Conservation (phyloP, 441 rosid genomes). For the Populus hybrid region DNA sequence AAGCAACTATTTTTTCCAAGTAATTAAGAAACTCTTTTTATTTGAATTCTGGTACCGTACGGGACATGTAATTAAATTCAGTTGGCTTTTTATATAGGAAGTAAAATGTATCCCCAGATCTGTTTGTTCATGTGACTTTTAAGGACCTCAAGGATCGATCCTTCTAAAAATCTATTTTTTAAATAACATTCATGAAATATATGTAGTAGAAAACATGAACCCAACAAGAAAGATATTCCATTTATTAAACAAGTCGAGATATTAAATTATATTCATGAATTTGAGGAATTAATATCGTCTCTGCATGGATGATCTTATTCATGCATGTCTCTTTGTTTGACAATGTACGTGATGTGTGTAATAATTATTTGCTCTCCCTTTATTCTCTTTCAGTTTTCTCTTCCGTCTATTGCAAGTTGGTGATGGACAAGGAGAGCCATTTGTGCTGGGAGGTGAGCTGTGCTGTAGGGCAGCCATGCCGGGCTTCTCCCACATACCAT, state of each 20-base stretch:
- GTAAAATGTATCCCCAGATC: not conserved
- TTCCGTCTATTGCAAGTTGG: not conserved
- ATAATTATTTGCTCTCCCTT: not conserved
- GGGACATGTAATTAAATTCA: not conserved
- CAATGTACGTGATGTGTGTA: not conserved
- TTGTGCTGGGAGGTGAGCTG: conserved; percentile 36
- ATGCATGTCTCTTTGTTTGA: not conserved
- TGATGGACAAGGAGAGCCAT: conserved; percentile 23
- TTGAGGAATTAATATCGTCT: not conserved
- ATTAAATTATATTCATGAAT: not conserved
- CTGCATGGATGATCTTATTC: not conserved
- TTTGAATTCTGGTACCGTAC: not conserved
- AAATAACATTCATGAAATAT: not conserved
- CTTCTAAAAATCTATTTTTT: not conserved
- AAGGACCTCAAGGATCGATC: not conserved
- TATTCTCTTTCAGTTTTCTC: conserved; percentile 4
- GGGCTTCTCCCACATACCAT: not conserved
- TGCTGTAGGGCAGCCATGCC: conserved; percentile 29
- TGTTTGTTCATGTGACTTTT: not conserved
- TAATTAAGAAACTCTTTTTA: too few species aligned
- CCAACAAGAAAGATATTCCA: not conserved
- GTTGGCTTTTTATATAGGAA: too few species aligned
- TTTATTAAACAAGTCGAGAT: not conserved
- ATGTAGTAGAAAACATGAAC: not conserved
- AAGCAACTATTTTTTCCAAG: not conserved